Conservation (phyloP, 768 basidiomycete genomes). For the Xerocomellus intermedius region DNA sequence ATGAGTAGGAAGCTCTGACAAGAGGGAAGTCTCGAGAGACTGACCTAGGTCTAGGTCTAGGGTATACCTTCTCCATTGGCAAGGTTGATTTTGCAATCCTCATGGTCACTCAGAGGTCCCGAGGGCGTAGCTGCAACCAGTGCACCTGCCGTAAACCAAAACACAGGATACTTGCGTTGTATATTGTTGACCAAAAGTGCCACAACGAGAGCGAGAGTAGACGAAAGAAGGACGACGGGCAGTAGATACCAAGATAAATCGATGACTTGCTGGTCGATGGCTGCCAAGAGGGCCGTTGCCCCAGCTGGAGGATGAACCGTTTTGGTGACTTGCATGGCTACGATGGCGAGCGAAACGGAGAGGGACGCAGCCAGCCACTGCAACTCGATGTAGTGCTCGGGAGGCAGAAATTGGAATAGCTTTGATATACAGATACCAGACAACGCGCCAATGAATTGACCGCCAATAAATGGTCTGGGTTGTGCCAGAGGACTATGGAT, state of each 20-base stretch:
- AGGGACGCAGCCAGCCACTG: conserved; percentile 41
- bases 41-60: conserved; percentile 3
- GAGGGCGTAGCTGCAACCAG: not conserved
- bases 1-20: conserved; percentile 5
- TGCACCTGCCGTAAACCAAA: conserved; percentile 38
- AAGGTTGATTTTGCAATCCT: not conserved
- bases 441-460: conserved; percentile 41
- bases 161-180: conserved; percentile 45
- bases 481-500: conserved; percentile 54
- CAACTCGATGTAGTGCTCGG: conserved; percentile 43
- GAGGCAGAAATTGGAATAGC: conserved; percentile 45
- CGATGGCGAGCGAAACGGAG: conserved; percentile 41
- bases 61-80: not conserved
- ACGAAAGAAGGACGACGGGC: conserved; percentile 49
- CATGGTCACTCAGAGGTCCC: not conserved
- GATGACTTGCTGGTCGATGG: conserved; percentile 41
- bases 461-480: conserved; percentile 49
- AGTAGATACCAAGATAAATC: conserved; percentile 54
- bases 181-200: conserved; percentile 52
- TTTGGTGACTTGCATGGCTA: conserved; percentile 51
- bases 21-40: not conserved
- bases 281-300: conserved; percentile 53
- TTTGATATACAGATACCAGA: conserved; percentile 51
- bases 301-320: conserved; percentile 59
- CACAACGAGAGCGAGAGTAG: conserved; percentile 41